Percentiles rank a stretch among this genome's conserved stretches.
phyloP scores from a whole-genome alignment of 225 moss, liverwort and hornwort genomes.

The Bryum argenteum region DNA sequence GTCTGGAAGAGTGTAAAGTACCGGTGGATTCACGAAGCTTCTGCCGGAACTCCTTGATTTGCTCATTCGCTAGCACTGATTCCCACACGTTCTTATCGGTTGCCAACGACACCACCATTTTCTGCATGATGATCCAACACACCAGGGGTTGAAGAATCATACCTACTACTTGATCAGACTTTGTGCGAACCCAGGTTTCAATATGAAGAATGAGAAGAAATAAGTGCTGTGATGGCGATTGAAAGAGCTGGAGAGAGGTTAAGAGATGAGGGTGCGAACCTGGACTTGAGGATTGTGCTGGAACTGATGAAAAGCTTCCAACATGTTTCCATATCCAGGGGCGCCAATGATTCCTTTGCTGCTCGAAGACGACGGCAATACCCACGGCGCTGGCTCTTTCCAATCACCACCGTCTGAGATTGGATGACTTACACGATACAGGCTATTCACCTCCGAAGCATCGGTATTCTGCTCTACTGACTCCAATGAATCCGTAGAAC shows the following conservation, averaged over 20 bases:
- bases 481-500: too few relatives aligned
- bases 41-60: conserved; percentile 88
- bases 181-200: too few relatives aligned
- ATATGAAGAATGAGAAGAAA: too few relatives aligned
- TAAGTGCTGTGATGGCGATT: too few relatives aligned
- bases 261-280: conserved; percentile 28
- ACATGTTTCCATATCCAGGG: conserved; percentile 59
- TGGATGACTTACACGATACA: conserved; percentile 42
- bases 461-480: too few relatives aligned
- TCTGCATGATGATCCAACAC: conserved; percentile 53
- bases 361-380: conserved; percentile 36
- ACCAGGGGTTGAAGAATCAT: too few relatives aligned
- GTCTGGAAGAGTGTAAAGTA: conserved; percentile 20
- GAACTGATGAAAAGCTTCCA: conserved; percentile 85
- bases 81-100: conserved; percentile 90
- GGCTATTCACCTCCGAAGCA: conserved; percentile 28
- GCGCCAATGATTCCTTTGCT: conserved; percentile 37
- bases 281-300: conserved; percentile 90
- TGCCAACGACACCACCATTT: conserved; percentile 85
- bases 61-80: conserved; percentile 83
- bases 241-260: too few relatives aligned
- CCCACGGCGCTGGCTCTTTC: conserved; percentile 74
- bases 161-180: too few relatives aligned
- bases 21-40: conserved; percentile 66
- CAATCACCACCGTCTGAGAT: conserved; percentile 55